Conservation (phyloP, 2,329 filamentous ascomycete genomes). For the Pseudogymnoascus sp. region DNA sequence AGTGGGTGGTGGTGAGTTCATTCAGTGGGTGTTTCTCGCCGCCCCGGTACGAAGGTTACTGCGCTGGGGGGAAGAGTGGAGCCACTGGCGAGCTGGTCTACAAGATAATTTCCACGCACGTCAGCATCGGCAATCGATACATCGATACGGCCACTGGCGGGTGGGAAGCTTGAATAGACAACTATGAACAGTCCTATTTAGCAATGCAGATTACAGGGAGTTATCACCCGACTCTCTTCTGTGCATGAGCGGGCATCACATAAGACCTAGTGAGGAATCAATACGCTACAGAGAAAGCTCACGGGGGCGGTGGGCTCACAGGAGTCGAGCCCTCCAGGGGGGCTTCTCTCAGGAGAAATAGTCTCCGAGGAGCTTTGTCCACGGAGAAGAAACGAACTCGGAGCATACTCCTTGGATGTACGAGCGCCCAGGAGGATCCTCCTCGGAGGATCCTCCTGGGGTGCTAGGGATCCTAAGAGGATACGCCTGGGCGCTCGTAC, state of each 20-base stretch:
- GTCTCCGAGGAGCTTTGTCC: neutral
- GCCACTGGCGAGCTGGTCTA: neutral
- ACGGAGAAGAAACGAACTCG: neutral
- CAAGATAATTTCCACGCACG: neutral
- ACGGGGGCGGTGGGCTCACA: neutral
- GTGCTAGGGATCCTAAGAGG: neutral
- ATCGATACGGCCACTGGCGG: neutral
- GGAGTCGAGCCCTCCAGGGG: neutral
- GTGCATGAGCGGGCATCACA: neutral
- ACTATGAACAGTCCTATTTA: neutral
- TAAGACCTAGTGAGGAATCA: neutral
- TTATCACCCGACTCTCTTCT: neutral
- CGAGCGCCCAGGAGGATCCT: neutral
- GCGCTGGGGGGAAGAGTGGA: neutral
- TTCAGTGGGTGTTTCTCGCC: neutral
- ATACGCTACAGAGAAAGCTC: neutral
- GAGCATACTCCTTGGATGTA: neutral
- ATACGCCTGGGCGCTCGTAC: neutral
- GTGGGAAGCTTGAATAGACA: neutral
- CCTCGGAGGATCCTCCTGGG: neutral
- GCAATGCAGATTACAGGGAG: neutral
- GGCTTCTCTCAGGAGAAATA: neutral
- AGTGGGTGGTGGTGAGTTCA: neutral
- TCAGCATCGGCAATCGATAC: neutral
- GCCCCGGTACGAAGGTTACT: neutral